These are phyloP conservation scores for Suhomyces bolitotheri DNA, from an alignment of 1,139 yeast species.

Conservation along the genomic window DNA sequence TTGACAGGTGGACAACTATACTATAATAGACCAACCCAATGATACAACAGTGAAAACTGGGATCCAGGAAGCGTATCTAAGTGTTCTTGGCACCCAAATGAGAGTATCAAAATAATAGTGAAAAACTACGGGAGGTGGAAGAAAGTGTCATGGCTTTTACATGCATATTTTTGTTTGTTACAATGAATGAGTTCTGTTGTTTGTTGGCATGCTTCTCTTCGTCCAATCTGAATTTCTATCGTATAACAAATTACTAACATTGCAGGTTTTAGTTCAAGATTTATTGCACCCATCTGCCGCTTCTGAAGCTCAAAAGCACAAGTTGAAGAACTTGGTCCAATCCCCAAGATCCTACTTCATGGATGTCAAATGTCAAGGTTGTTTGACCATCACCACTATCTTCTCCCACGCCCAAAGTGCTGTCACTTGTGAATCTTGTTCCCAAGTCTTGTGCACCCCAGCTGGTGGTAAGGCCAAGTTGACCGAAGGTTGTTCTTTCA, in stretches of 20 bases:
- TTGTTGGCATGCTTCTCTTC: no score
- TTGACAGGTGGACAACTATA: no score
- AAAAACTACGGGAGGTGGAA: no score
- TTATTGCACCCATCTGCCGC: slow-evolving; percentile 93
- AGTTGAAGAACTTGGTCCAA: slow-evolving; percentile 96
- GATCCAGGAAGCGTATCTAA: no score
- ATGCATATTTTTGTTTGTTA: no score
- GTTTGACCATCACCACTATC: slow-evolving; percentile 97
- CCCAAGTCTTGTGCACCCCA: slow-evolving; percentile 98
- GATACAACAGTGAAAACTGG: no score
- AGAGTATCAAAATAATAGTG: no score
- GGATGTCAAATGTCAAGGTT: slow-evolving; percentile 99
- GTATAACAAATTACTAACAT: slow-evolving; percentile 22
- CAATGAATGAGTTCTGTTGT: no score
- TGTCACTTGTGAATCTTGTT: slow-evolving; percentile 98
- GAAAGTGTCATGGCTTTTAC: no score
- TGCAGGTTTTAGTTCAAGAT: slow-evolving; percentile 34
- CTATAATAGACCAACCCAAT: no score
- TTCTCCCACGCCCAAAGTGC: slow-evolving; percentile 99
- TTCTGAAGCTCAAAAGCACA: slow-evolving; percentile 95
- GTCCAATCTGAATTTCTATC: no score
- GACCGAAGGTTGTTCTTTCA: slow-evolving; percentile 99
- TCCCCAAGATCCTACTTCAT: slow-evolving; percentile 98
- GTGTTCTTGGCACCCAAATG: no score
- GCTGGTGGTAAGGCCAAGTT: slow-evolving; percentile 99